phyloP scores from a whole-genome alignment of 1,284 basidiomycete genomes.

The Xerocomus amazonicus region DNA sequence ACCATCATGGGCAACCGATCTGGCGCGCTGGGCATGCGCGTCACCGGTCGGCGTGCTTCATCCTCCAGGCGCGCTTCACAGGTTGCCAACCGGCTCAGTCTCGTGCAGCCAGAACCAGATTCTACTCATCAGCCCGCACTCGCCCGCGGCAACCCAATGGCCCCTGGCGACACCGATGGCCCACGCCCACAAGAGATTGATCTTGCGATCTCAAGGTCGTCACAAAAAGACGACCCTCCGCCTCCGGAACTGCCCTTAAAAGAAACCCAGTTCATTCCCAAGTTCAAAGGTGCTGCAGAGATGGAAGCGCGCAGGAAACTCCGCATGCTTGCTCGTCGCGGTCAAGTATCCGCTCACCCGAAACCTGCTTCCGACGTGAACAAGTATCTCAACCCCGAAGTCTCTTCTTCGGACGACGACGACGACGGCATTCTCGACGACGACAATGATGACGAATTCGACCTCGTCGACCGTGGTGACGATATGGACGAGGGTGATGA shows the following conservation, averaged over 20 bases:
- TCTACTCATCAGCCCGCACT: constrained; percentile 7
- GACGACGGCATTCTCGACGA: constrained; percentile 42
- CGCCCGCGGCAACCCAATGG: constrained; percentile 9
- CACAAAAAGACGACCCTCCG: constrained; percentile 36
- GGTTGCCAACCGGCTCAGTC: constrained; percentile 23
- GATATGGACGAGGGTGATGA: constrained; percentile 66
- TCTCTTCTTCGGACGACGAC: constrained; percentile 53
- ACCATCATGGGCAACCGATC: constrained; percentile 76
- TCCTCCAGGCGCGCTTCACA: constrained; percentile 47
- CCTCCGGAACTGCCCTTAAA: constrained; percentile 39
- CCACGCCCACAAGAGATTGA: constrained; percentile 12
- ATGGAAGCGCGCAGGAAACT: constrained; percentile 68
- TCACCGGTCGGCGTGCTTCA: constrained; percentile 53
- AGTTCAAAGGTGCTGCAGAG: constrained; percentile 72
- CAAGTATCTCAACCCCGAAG: constrained; percentile 42
- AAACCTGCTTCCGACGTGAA: constrained; percentile 31
- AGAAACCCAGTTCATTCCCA: constrained; percentile 61
- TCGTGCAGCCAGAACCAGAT: constrained; percentile 12
- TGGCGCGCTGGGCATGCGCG: constrained; percentile 67
- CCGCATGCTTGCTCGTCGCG: constrained; percentile 56
- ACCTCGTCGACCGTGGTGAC: constrained; percentile 44
- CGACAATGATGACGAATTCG: constrained; percentile 46
- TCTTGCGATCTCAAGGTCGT: constrained; percentile 30
- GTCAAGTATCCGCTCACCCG: constrained; percentile 32
- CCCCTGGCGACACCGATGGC: constrained; percentile 11